Evolutionary conservation across 75 land plant species (phyloP).

Genomic region (Pinus albicaulis): DNA sequence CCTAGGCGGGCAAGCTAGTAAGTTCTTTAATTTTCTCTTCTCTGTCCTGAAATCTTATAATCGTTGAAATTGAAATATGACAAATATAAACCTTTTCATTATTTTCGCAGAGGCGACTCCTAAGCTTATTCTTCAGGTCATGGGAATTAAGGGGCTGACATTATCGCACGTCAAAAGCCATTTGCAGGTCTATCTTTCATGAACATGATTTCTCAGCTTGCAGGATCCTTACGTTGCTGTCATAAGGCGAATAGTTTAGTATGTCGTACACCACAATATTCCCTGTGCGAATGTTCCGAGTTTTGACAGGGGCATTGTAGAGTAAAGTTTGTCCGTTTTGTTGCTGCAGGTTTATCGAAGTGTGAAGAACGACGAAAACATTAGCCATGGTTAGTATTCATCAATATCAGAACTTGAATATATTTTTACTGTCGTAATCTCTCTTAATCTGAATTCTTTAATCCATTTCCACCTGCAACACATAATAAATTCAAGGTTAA

Average conservation of each 20-base stretch:
- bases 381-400: background rate
- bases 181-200: conserved; percentile 19
- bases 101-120: conserved; percentile 29
- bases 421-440: too few species aligned
- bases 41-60: too few species aligned
- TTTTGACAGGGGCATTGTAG: background rate
- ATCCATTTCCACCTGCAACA: too few species aligned
- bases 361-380: background rate
- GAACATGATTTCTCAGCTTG: too few species aligned
- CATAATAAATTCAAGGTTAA: too few species aligned
- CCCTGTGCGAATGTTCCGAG: background rate
- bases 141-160: conserved; percentile 36
- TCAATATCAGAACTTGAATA: too few species aligned
- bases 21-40: conserved; percentile 12
- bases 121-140: conserved; percentile 34
- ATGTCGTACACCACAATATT: background rate
- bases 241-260: background rate
- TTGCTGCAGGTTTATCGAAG: background rate
- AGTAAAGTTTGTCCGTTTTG: background rate
- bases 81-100: too few species aligned
- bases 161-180: conserved; percentile 37
- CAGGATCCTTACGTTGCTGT: too few species aligned
- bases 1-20: conserved; percentile 78
- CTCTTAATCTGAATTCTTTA: too few species aligned
- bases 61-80: too few species aligned